A percentile compares a stretch with the other conserved stretches of the same genome.
Conservation (phyloP, 108 stramenopile genomes). For the Schizochytrium sp. region DNA sequence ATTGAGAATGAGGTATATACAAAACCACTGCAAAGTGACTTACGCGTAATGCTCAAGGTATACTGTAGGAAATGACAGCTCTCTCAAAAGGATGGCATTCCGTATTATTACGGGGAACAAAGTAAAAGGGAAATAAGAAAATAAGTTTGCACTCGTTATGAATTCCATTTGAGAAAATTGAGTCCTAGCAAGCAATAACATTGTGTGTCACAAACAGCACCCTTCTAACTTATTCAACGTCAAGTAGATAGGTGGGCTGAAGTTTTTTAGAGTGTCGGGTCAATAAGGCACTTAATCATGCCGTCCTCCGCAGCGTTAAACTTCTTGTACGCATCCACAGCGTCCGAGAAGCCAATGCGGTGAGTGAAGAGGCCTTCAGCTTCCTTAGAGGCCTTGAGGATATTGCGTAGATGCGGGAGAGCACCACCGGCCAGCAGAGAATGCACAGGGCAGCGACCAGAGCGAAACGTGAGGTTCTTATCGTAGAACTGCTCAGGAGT, state of each 20-base stretch:
- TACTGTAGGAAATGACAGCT: too few relatives aligned
- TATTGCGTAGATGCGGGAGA: background rate
- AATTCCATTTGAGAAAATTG: too few relatives aligned
- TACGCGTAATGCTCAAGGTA: too few relatives aligned
- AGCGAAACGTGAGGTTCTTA: slow-evolving; percentile 56
- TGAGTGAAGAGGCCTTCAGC: slow-evolving; percentile 46
- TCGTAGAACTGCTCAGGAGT: slow-evolving; percentile 19
- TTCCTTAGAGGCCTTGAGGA: background rate
- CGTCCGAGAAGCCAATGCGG: slow-evolving; percentile 26
- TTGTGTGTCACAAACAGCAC: too few relatives aligned
- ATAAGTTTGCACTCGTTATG: background rate
- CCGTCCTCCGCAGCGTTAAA: slow-evolving; percentile 35
- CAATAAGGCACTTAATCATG: slow-evolving; percentile 55
- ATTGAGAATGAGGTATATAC: too few relatives aligned
- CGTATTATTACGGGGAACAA: too few relatives aligned
- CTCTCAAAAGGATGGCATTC: too few relatives aligned
- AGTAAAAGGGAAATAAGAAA: background rate
- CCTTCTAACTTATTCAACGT: too few relatives aligned
- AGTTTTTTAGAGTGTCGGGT: background rate
- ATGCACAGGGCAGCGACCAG: slow-evolving; percentile 48
- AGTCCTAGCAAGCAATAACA: too few relatives aligned
- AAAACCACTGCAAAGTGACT: too few relatives aligned
- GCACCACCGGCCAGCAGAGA: slow-evolving; percentile 11
- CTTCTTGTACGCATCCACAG: background rate
- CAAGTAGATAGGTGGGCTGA: too few relatives aligned